Evolutionary conservation across 2,329 filamentous ascomycete species (phyloP).

Genomic region (Tolypocladium album): DNA sequence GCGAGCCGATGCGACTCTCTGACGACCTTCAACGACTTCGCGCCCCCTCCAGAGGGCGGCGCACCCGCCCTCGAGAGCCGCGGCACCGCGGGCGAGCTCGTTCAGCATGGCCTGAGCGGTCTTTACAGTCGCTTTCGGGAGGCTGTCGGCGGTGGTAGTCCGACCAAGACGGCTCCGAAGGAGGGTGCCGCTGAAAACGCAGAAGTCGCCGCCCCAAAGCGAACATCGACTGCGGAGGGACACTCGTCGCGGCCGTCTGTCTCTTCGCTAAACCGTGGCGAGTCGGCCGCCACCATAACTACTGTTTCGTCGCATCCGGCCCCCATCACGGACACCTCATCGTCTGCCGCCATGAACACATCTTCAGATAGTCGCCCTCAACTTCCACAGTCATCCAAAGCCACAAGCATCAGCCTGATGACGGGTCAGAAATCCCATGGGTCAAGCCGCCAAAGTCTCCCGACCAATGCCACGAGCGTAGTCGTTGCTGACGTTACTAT

Average conservation of each 20-base stretch:
- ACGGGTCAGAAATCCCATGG: conserved; percentile 31
- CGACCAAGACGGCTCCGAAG: conserved; percentile 22
- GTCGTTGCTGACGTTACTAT: conserved; percentile 32
- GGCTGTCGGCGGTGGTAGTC: conserved; percentile 61
- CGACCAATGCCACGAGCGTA: conserved; percentile 31
- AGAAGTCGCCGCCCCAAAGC: conserved; percentile 33
- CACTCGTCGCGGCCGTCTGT: conserved; percentile 30
- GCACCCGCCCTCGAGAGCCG: conserved; percentile 54
- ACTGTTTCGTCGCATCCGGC: conserved; percentile 18
- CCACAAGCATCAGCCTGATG: conserved; percentile 36
- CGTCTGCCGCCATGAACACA: conserved; percentile 20
- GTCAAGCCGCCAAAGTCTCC: conserved; percentile 26
- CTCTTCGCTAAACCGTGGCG: conserved; percentile 29
- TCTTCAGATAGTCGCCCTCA: conserved; percentile 29
- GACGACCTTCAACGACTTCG: conserved; percentile 92
- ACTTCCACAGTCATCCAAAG: conserved; percentile 31
- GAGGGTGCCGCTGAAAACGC: conserved; percentile 15
- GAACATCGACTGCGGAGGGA: conserved; percentile 27
- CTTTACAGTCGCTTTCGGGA: conserved; percentile 79
- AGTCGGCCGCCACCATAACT: conserved; percentile 21
- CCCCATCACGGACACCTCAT: conserved; percentile 24
- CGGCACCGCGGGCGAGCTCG: conserved; percentile 57
- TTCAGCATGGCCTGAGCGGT: conserved; percentile 80
- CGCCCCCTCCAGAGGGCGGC: conserved; percentile 49
- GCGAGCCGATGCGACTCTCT: conserved; percentile 77